Percentiles rank a stretch among this genome's conserved stretches.
These are phyloP conservation scores for Rhizopus sp. DNA, from an alignment of 371 early-diverging fungal genomes.

Conservation along the genomic window DNA sequence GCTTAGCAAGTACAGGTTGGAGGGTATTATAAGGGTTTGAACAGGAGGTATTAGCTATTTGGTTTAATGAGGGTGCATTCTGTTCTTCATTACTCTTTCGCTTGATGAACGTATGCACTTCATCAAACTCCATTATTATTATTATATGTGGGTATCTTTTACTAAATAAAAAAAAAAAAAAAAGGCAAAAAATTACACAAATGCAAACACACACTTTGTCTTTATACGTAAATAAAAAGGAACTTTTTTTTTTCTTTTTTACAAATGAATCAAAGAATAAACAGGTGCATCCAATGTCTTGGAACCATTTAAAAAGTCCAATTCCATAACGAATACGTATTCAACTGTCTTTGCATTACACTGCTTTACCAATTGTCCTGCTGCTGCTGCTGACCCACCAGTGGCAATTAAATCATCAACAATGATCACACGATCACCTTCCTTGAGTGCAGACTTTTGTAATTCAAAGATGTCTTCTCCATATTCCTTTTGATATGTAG, in stretches of 20 bases:
- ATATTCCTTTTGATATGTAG: slow-evolving; percentile 92
- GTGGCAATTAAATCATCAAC: slow-evolving; percentile 97
- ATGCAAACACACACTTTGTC: too few species aligned
- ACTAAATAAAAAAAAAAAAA: neutral
- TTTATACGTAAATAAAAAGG: too few species aligned
- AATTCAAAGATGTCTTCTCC: slow-evolving; percentile 95
- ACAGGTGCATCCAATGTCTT: slow-evolving; percentile 79
- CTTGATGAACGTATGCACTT: slow-evolving; percentile 5
- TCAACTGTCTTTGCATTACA: slow-evolving; percentile 77
- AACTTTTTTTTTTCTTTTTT: too few species aligned
- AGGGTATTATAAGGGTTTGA: neutral
- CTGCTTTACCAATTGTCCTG: slow-evolving; percentile 78
- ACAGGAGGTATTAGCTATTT: neutral
- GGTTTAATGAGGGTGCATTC: slow-evolving; percentile 1
- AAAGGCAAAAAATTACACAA: neutral
- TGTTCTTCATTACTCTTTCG: neutral
- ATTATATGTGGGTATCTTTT: neutral
- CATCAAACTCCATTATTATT: slow-evolving; percentile 20
- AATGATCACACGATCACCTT: slow-evolving; percentile 85
- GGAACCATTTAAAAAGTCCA: slow-evolving; percentile 82
- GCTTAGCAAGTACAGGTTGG: slow-evolving; percentile 1
- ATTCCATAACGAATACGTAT: slow-evolving; percentile 91
- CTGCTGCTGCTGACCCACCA: slow-evolving; percentile 87
- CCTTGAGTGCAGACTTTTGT: slow-evolving; percentile 78
- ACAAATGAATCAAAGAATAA: slow-evolving; percentile 85